Evolutionary conservation across 2,329 filamentous ascomycete species (phyloP).

Genomic region (Ophidiomyces ophidiicola): DNA sequence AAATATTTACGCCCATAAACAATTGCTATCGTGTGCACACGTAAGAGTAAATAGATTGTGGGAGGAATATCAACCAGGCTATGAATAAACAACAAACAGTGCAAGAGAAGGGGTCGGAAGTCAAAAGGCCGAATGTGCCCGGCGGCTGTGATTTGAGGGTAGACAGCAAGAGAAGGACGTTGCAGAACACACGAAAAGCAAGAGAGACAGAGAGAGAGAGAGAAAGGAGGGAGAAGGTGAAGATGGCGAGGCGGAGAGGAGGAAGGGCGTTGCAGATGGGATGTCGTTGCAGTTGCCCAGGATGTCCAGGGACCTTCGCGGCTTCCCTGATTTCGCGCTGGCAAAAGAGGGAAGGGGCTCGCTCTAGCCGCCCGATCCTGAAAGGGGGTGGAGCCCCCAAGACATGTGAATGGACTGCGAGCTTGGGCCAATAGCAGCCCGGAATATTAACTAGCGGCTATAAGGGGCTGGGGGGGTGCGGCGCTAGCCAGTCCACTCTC

Average conservation of each 20-base stretch:
- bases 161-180: background rate
- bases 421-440: conserved; percentile 8
- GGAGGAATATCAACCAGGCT: background rate
- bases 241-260: background rate
- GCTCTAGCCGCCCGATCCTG: background rate
- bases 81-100: background rate
- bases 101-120: background rate
- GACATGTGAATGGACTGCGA: conserved; percentile 6
- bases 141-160: background rate
- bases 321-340: background rate
- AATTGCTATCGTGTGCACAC: background rate
- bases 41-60: background rate
- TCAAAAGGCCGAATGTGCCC: background rate
- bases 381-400: background rate
- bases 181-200: conserved; percentile 1
- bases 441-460: background rate
- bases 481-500: too few species aligned
- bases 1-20: too few species aligned
- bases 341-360: background rate
- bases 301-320: background rate
- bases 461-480: too few species aligned
- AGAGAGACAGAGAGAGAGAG: background rate
- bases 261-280: background rate
- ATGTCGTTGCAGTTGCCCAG: background rate
- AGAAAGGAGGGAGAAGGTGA: background rate